These are phyloP conservation scores for Talaromyces thailandensis DNA, from an alignment of 495 filamentous ascomycete genomes.

Conservation along the genomic window DNA sequence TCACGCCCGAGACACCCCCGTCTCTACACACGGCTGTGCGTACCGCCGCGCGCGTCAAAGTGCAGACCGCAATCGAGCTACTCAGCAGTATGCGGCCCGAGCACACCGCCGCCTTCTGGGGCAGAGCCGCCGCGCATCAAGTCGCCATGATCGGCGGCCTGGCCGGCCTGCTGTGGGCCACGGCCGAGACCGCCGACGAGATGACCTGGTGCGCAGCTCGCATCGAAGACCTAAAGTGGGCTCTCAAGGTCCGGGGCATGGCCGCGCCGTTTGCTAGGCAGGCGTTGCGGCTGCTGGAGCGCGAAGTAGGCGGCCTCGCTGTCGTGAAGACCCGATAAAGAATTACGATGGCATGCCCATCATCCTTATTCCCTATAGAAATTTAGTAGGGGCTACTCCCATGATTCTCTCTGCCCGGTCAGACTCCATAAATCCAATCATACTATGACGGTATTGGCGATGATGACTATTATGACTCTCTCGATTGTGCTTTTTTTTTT, in stretches of 20 bases:
- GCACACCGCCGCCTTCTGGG: background rate
- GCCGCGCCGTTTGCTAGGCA: conserved; percentile 13
- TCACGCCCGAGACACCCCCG: conserved; percentile 51
- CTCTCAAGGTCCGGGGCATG: conserved; percentile 9
- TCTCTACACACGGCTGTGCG: conserved; percentile 21
- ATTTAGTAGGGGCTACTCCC: no score
- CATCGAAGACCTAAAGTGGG: conserved; percentile 5
- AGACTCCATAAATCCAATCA: no score
- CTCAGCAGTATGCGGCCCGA: background rate
- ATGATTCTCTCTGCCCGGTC: no score
- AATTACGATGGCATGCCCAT: no score
- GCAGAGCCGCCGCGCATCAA: conserved; percentile 11
- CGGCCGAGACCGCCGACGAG: conserved; percentile 9
- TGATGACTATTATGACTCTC: no score
- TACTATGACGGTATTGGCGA: no score
- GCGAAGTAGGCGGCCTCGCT: conserved; percentile 14
- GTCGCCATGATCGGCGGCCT: conserved; percentile 12
- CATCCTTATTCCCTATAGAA: no score
- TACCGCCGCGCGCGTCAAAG: background rate
- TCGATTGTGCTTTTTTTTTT: no score
- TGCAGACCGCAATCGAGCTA: background rate
- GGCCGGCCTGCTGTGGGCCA: conserved; percentile 13
- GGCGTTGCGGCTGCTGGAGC: conserved; percentile 13
- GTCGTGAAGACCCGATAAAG: no score
- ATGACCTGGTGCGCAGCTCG: conserved; percentile 8